phyloP scores from a whole-genome alignment of 1,139 yeast genomes.

The Pichia inconspicua region DNA sequence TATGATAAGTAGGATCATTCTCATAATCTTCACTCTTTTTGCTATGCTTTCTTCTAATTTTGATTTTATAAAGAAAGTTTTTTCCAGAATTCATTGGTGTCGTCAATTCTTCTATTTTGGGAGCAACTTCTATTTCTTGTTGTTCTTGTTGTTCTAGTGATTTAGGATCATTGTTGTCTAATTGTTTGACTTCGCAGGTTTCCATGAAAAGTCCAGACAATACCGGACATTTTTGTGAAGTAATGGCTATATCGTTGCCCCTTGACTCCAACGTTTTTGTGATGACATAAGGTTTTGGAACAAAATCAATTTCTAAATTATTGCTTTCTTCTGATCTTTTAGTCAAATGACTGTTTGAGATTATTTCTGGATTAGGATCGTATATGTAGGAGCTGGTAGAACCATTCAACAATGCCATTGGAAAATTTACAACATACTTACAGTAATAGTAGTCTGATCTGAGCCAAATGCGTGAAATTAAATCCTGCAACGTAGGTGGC shows the following conservation, averaged over 20 bases:
- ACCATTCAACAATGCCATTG: slow-evolving; percentile 13
- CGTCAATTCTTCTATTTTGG: not conserved
- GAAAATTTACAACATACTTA: slow-evolving; percentile 23
- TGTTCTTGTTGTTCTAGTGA: not conserved
- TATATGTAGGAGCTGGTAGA: slow-evolving; percentile 4
- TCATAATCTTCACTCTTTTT: slow-evolving; percentile 5
- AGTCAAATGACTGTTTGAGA: not conserved
- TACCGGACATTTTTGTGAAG: slow-evolving; percentile 7
- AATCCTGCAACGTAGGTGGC: slow-evolving; percentile 15
- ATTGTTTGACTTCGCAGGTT: not conserved
- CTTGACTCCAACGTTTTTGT: slow-evolving; percentile 7
- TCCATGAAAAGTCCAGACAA: slow-evolving; percentile 5
- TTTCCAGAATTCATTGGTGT: not conserved
- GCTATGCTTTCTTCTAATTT: slow-evolving; percentile 18
- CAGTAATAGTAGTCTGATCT: slow-evolving; percentile 28
- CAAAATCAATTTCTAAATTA: slow-evolving; percentile 1
- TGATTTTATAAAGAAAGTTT: slow-evolving; percentile 21
- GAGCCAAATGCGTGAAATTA: slow-evolving; percentile 19
- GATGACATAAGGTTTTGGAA: slow-evolving; percentile 13
- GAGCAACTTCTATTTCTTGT: not conserved
- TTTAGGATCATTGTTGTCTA: not conserved
- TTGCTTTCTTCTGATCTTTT: not conserved
- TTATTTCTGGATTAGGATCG: slow-evolving; percentile 2
- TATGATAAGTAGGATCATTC: slow-evolving; percentile 20
- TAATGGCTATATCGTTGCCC: not conserved